Evolutionary conservation across 495 filamentous ascomycete genomes (phyloP).

Genomic region (Xylaria flabelliformis): DNA sequence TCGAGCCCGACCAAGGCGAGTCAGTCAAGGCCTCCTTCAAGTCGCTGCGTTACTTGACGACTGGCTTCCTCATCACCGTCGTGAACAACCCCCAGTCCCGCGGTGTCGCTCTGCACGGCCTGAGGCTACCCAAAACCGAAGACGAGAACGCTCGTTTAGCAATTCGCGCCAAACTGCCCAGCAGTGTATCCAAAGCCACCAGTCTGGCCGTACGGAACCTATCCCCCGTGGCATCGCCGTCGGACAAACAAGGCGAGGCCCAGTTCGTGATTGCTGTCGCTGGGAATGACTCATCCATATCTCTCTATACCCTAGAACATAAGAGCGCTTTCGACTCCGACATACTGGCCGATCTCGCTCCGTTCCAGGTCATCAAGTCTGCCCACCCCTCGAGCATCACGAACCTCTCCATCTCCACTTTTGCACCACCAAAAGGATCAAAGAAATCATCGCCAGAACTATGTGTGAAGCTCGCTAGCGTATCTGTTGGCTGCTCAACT

Average conservation of each 20-base stretch:
- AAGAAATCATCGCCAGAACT: conserved; percentile 62
- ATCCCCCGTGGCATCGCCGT: conserved; percentile 53
- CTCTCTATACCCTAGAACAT: conserved; percentile 74
- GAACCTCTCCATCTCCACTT: conserved; percentile 78
- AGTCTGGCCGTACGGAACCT: conserved; percentile 78
- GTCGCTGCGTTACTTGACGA: conserved; percentile 76
- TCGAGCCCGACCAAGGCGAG: conserved; percentile 60
- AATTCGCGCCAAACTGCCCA: conserved; percentile 50
- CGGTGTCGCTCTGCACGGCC: conserved; percentile 59
- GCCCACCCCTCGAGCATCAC: conserved; percentile 90
- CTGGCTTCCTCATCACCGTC: conserved; percentile 74
- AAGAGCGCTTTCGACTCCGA: conserved; percentile 51
- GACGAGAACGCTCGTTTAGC: conserved; percentile 52
- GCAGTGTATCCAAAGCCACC: conserved; percentile 58
- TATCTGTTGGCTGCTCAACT: conserved; percentile 82
- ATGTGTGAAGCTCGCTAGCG: conserved; percentile 74
- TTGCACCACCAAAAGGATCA: conserved; percentile 59
- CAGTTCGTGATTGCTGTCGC: conserved; percentile 84
- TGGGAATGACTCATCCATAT: conserved; percentile 81
- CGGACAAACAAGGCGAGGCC: conserved; percentile 58
- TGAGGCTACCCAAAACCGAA: conserved; percentile 51
- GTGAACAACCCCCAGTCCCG: conserved; percentile 55
- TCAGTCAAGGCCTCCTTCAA: conserved; percentile 63
- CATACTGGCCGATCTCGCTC: conserved; percentile 62
- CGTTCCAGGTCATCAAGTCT: conserved; percentile 68